phyloP scores from a whole-genome alignment of 202 grass and related monocot species.

The Alloteropsis angusta region DNA sequence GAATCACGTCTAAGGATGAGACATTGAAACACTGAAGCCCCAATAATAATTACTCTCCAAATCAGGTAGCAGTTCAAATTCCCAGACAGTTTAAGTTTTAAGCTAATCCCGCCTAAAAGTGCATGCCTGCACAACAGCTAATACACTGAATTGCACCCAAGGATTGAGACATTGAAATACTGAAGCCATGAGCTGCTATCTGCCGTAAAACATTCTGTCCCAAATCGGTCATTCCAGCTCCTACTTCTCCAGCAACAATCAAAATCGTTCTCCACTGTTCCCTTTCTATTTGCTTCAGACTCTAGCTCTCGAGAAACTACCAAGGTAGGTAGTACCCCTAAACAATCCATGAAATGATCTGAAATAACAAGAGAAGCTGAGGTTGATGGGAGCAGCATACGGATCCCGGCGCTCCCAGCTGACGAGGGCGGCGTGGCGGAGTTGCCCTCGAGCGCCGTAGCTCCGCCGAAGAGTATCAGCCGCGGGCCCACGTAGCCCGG shows the following conservation, averaged over 20 bases:
- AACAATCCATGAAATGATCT: background rate
- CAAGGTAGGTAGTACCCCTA: background rate
- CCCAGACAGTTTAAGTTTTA: too few species aligned
- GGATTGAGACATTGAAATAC: background rate
- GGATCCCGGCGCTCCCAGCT: constrained; percentile 71
- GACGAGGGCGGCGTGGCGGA: constrained; percentile 55
- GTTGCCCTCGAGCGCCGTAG: constrained; percentile 86
- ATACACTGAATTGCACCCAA: background rate
- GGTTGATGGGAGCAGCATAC: constrained; percentile 38
- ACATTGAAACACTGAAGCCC: background rate
- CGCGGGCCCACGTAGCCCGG: constrained; percentile 51
- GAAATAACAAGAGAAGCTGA: background rate
- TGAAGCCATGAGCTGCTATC: background rate
- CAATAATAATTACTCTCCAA: constrained; percentile 12
- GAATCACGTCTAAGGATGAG: background rate
- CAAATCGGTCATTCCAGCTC: background rate
- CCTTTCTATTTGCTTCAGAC: background rate
- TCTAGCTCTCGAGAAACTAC: background rate
- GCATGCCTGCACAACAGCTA: background rate
- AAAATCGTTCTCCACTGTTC: background rate
- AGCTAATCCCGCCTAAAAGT: background rate
- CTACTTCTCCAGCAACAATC: background rate
- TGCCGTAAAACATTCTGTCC: background rate
- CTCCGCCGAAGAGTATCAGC: constrained; percentile 79
- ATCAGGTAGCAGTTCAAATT: background rate